phyloP scores from a whole-genome alignment of 2,329 filamentous ascomycete genomes.

The Endoconidiophora polonica region DNA sequence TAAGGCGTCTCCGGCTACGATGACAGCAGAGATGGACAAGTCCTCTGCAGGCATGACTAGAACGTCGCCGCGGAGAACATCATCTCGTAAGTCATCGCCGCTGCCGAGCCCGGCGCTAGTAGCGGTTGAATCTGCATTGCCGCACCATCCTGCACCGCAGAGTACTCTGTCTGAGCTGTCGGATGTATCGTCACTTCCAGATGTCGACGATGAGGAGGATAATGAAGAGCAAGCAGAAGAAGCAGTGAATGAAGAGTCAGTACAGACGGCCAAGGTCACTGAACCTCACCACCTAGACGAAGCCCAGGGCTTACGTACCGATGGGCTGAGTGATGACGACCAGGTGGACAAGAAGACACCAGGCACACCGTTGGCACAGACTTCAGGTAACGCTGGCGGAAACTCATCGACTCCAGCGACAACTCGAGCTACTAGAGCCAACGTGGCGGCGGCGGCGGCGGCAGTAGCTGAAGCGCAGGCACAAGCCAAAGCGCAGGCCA shows the following conservation, averaged over 20 bases:
- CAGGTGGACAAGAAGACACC: background rate
- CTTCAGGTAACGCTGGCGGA: background rate
- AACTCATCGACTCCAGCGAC: background rate
- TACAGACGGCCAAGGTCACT: conserved; percentile 15
- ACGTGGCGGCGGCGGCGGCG: conserved; percentile 1
- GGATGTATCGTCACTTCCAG: conserved; percentile 8
- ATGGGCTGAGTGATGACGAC: background rate
- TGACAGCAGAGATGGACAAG: conserved; percentile 14
- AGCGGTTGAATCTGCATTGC: conserved; percentile 3
- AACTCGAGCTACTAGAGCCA: conserved; percentile 9
- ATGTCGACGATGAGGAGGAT: conserved; percentile 4
- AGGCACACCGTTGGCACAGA: background rate
- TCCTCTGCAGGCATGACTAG: background rate
- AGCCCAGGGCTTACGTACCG: background rate
- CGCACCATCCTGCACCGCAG: conserved; percentile 10
- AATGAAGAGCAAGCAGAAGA: background rate
- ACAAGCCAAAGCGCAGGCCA: background rate
- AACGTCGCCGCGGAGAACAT: conserved; percentile 2
- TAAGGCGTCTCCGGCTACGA: conserved; percentile 17
- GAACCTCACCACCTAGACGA: background rate
- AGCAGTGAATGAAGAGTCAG: background rate
- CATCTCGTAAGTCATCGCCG: background rate
- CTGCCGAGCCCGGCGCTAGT: background rate
- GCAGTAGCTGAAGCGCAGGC: conserved; percentile 3
- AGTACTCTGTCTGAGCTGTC: conserved; percentile 9